These are phyloP conservation scores for Populus tremula DNA, from an alignment of 345 rosid genomes.

Conservation along the genomic window DNA sequence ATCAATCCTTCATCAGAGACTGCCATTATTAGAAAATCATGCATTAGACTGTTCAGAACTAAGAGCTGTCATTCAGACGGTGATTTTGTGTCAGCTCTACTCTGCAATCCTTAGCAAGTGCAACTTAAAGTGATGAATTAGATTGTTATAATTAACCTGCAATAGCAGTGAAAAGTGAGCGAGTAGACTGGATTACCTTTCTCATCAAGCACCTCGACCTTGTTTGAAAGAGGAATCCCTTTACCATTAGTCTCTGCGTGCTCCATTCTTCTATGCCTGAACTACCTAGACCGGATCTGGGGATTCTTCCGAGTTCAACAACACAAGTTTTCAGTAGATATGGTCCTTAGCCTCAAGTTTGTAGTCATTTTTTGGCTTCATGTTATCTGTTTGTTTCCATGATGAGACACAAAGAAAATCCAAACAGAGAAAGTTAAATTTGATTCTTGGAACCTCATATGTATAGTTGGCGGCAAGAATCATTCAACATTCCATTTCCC, in stretches of 20 bases:
- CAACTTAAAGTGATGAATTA: background rate
- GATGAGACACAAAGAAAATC: background rate
- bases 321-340: no score
- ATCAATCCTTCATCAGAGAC: background rate
- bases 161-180: no score
- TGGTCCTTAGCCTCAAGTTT: background rate
- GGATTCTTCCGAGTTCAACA: no score
- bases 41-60: background rate
- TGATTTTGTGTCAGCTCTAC: background rate
- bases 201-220: constrained; percentile 14
- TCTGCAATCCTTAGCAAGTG: background rate
- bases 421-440: background rate
- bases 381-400: background rate
- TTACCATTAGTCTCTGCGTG: background rate
- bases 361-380: background rate
- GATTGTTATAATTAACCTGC: background rate
- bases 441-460: background rate
- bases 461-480: background rate
- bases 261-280: background rate
- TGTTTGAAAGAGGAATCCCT: background rate
- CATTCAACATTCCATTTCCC: background rate
- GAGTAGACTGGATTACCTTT: background rate
- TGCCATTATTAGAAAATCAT: no score
- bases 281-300: background rate
- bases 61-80: background rate